phyloP scores from a whole-genome alignment of 108 stramenopile species.

The Conticribra weissflogii region DNA sequence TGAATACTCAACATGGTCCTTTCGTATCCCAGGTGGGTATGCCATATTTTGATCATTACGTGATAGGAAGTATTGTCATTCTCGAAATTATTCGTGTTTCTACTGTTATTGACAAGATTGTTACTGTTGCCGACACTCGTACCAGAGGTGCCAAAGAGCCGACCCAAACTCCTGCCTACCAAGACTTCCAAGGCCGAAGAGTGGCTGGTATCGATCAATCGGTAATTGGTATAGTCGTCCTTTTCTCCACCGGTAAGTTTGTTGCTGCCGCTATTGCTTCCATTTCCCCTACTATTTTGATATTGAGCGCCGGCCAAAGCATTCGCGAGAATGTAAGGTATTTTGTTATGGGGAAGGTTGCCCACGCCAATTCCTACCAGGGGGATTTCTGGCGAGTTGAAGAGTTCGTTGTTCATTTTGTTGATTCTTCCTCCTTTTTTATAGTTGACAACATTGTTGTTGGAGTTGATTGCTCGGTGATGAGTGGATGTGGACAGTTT shows the following conservation, averaged over 20 bases:
- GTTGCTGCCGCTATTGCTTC: too few relatives aligned
- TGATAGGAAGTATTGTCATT: too few relatives aligned
- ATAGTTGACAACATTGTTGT: too few relatives aligned
- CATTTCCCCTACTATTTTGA: too few relatives aligned
- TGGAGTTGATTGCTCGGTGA: too few relatives aligned
- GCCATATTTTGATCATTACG: conserved; percentile 86
- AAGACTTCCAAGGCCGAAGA: conserved; percentile 35
- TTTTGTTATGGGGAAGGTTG: conserved; percentile 57
- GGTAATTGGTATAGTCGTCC: conserved; percentile 13
- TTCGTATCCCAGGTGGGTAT: conserved; percentile 86
- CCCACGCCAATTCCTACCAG: conserved; percentile 82
- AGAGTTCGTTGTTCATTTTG: too few relatives aligned
- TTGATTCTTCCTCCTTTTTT: too few relatives aligned
- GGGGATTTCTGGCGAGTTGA: too few relatives aligned
- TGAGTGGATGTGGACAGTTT: too few relatives aligned
- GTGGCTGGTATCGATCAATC: conserved; percentile 70
- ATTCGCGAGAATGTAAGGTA: conserved; percentile 42
- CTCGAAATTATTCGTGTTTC: too few relatives aligned
- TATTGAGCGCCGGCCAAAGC: conserved; percentile 12
- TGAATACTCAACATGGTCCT: conserved; percentile 67
- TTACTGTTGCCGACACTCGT: not conserved
- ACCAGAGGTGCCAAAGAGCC: conserved; percentile 1
- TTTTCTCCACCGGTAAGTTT: too few relatives aligned
- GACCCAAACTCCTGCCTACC: conserved; percentile 27
- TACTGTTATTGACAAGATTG: too few relatives aligned